Evolutionary conservation across 805 yeast genomes (phyloP), one percentile per base, ranked within the genome.

Genomic region (Nakazawaea anatomiae): DNA sequence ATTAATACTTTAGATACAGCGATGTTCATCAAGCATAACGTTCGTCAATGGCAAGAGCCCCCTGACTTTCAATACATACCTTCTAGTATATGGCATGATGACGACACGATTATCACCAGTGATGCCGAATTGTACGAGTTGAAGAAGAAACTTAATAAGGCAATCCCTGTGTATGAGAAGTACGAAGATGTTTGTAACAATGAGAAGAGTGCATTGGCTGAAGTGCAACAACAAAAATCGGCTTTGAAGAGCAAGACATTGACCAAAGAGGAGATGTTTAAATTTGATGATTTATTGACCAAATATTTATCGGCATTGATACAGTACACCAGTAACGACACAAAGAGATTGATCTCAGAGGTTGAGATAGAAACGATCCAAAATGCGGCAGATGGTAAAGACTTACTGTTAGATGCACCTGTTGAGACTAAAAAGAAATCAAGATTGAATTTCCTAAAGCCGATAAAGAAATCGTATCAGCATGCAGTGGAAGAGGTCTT

Each of bases 11-110:
- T 89, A 47, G 97, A 90, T 67, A 80, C 91, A 0, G 84, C 88
- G 35, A 92, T 94, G 97, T 94, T 83, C 67, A 82, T 90, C 51
- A 90, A 90, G 61, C 99, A 94, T 68, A 94, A 94, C 64, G 55
- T 77, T 29, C 67, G 69, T 18, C 72, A 72, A 12, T 94, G 97
- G 97, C 74, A 74, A 43, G 97, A 90, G 59, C 98, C 97, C 1
- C 72, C 71, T 6, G 98, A 92, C 68, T 89, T 87, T 62, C 75
- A 80, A 57, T 94, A 87, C 60, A 78, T 87, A 55, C 97, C 98
- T 1, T 84, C 96, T 29, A 83, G 90, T 32, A 85, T 94, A 41
- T 94, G 99, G 99, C 98, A 92, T 67, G 99, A 94, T 61, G 97
- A 94, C 66, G 96, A 89, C 56, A 71, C 78, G 36, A 76, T 87